Evolutionary conservation across 257 asterid species (phyloP).

Genomic region (Ligustrum vulgare): DNA sequence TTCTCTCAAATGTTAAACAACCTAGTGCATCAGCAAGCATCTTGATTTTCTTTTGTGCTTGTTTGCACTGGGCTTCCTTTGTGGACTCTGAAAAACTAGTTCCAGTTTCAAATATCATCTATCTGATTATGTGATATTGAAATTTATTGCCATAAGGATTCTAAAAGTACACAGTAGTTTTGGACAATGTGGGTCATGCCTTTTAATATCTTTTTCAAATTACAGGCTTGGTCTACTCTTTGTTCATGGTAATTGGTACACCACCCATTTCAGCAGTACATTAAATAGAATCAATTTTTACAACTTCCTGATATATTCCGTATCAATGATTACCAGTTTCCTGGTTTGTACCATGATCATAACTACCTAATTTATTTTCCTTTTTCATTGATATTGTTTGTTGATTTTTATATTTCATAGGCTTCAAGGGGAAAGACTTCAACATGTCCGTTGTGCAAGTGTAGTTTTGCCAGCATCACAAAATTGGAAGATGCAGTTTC

Average conservation of each 20-base stretch:
- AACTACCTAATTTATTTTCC: neutral
- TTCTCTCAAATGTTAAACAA: neutral
- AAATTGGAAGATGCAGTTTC: slow-evolving; percentile 64
- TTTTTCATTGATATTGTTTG: slow-evolving; percentile 14
- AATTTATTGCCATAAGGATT: neutral
- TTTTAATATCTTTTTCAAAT: no score
- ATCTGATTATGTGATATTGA: neutral
- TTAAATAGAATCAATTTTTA: neutral
- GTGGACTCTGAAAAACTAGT: neutral
- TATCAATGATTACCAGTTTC: neutral
- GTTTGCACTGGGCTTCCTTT: neutral
- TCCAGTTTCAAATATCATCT: neutral
- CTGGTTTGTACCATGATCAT: neutral
- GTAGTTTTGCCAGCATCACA: slow-evolving; percentile 66
- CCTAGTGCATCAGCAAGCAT: neutral
- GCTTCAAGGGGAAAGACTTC: slow-evolving; percentile 47
- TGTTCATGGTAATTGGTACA: neutral
- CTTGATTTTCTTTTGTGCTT: neutral
- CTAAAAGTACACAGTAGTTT: neutral
- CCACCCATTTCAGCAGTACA: neutral
- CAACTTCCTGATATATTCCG: neutral
- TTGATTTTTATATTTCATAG: slow-evolving; percentile 33
- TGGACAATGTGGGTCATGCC: neutral
- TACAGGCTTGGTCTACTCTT: neutral
- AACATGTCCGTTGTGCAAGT: slow-evolving; percentile 92